These are phyloP conservation scores for Beauveria bassiana DNA, from an alignment of 2,329 filamentous ascomycete species.

Conservation along the genomic window DNA sequence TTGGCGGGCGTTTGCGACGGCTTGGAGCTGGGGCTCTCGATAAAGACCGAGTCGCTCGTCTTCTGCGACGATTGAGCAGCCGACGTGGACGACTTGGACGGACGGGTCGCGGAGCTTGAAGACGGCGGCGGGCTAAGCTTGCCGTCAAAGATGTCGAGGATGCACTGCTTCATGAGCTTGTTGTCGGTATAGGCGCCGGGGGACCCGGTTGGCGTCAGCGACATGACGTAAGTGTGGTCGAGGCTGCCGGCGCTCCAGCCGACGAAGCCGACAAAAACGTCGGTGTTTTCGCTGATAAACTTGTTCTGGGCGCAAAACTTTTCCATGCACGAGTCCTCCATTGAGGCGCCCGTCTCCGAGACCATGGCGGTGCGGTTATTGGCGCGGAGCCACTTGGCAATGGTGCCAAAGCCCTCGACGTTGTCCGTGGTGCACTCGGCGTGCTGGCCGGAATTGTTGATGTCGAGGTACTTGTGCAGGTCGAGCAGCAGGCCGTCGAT, in stretches of 20 bases:
- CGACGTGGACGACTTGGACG: neutral
- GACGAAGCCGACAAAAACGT: conserved; percentile 39
- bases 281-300: conserved; percentile 37
- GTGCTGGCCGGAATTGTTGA: conserved; percentile 46
- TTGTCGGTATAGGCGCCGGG: conserved; percentile 27
- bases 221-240: conserved; percentile 32
- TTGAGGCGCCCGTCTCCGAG: conserved; percentile 45
- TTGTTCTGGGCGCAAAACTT: conserved; percentile 39
- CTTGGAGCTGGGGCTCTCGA: neutral
- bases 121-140: conserved; percentile 9
- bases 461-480: conserved; percentile 54
- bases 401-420: conserved; percentile 36
- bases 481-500: conserved; percentile 50
- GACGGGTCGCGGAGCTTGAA: neutral
- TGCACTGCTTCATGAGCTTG: conserved; percentile 34
- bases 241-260: conserved; percentile 40
- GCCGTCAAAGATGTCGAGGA: conserved; percentile 29
- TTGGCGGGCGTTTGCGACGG: neutral
- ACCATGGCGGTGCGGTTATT: conserved; percentile 42
- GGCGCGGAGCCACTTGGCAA: conserved; percentile 35
- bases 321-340: conserved; percentile 33
- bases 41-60: neutral
- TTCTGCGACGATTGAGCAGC: neutral
- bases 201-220: conserved; percentile 29
- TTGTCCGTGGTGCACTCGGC: conserved; percentile 46